Base-by-base conservation (phyloP, 495 filamentous ascomycete species). In the Achaetomiella virescens region DNA sequence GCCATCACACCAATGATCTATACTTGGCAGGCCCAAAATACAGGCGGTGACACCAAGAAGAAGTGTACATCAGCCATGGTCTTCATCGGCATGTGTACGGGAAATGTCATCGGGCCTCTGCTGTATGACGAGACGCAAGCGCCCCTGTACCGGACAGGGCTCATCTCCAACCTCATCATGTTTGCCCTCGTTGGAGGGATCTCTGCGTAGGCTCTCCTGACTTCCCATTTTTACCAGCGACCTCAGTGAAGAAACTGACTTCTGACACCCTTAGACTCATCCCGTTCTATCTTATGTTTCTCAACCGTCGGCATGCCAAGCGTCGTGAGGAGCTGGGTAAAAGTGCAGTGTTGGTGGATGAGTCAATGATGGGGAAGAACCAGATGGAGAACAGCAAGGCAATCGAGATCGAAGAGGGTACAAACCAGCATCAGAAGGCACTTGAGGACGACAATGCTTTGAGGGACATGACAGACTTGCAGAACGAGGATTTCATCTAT, bases 11-110 rank as follows among this genome's bases (percentile, higher is more conserved):
- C 84, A 5, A 69, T 87, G 62, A 80, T 87, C 37, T 85, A 84
- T 63, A 78, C 81, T 0, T 87, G 84, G 84, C 80, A 78, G 14
- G 82, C 80, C 0, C 81, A 77, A 58, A 87, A 87, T 61, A 87
- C 83, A 0, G 84, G 75, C 1, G 83, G 83, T 0, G 83, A 87
- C 57, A 85, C 83, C 15, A 87, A 86, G 66, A 81, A 84, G 61
- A 85, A 85, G 58, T 76, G 81, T 24, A 84, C 78, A 0, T 84
- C 83, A 0, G 81, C 71, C 50, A 76, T 85, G 40, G 68, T 85
- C 8, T 80, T 84, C 47, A 71, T 84, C 27, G 84, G 84, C 11
- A 81, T 82, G 63, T 84, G 78, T 58, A 77, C 78, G 15, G 83
- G 83, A 27, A 85, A 76, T n/a, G 69, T 84, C 20, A 75, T 84